These are phyloP conservation scores for Iberis pinnata DNA, from an alignment of 345 rosid genomes.

Conservation along the genomic window DNA sequence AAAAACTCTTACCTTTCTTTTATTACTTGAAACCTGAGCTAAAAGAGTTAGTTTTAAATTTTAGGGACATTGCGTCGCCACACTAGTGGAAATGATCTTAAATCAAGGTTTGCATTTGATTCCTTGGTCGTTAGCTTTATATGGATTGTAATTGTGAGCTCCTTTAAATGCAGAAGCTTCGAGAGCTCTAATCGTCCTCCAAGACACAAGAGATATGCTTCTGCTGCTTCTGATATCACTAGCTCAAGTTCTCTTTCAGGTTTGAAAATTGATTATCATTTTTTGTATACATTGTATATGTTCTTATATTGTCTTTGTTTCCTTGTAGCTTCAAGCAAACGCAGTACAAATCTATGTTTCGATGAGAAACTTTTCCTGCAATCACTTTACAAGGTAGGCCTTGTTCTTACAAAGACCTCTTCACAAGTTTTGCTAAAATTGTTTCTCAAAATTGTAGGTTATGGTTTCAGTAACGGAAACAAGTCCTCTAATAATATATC, in stretches of 20 bases:
- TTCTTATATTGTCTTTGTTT: conserved; percentile 1
- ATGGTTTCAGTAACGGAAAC: conserved; percentile 23
- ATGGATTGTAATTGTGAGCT: not conserved
- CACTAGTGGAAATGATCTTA: conserved; percentile 49
- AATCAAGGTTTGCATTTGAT: conserved; percentile 35
- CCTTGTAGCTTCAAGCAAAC: conserved; percentile 44
- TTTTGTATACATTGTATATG: too few species aligned
- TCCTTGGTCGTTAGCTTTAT: not conserved
- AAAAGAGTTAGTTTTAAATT: conserved; percentile 1
- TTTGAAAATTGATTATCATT: conserved; percentile 20
- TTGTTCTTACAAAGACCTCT: not conserved
- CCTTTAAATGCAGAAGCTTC: conserved; percentile 34
- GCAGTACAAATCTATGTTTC: conserved; percentile 61
- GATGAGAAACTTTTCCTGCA: conserved; percentile 71
- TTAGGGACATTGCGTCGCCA: conserved; percentile 49
- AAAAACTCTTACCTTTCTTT: not conserved
- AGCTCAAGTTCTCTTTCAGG: conserved; percentile 42
- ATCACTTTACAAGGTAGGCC: conserved; percentile 86
- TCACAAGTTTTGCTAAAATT: not conserved
- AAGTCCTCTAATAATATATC: conserved; percentile 56
- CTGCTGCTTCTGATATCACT: conserved; percentile 57
- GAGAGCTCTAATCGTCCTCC: conserved; percentile 44
- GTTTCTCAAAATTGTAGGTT: conserved; percentile 43
- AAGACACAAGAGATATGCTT: conserved; percentile 59
- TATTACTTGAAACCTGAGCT: not conserved